Conservation (phyloP, 2,329 filamentous ascomycete species). For the Eutypella sp. region DNA sequence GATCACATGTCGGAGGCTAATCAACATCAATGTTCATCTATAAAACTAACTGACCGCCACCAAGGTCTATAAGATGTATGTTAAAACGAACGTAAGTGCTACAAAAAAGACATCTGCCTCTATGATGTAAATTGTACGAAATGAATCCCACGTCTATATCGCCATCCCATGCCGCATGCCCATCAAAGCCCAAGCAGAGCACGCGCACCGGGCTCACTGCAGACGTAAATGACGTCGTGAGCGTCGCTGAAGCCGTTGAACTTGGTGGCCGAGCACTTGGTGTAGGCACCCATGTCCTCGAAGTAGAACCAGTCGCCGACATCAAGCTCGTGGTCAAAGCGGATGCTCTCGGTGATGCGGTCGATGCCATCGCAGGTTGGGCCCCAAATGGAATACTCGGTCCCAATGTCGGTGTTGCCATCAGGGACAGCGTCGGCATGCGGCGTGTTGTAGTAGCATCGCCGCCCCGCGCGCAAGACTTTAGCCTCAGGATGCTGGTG, state of each 20-base stretch:
- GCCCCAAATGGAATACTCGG: slow-evolving; percentile 95
- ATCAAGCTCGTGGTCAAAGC: slow-evolving; percentile 71
- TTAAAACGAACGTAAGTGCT: not conserved
- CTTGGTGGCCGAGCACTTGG: slow-evolving; percentile 92
- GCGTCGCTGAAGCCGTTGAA: slow-evolving; percentile 96
- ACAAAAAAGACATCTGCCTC: not conserved
- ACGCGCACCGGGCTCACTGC: slow-evolving; percentile 81
- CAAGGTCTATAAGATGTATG: no score
- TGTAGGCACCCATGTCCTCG: slow-evolving; percentile 98
- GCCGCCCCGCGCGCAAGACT: slow-evolving; percentile 61
- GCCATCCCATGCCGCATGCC: not conserved
- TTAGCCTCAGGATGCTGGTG: slow-evolving; percentile 88
- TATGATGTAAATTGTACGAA: not conserved
- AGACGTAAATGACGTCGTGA: slow-evolving; percentile 92
- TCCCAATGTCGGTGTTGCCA: slow-evolving; percentile 40
- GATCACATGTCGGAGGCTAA: no score
- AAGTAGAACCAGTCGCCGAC: slow-evolving; percentile 99
- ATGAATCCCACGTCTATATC: not conserved
- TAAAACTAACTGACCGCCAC: no score
- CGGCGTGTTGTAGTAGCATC: slow-evolving; percentile 53
- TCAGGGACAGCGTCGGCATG: slow-evolving; percentile 41
- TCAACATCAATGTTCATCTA: no score
- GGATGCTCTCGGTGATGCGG: slow-evolving; percentile 78
- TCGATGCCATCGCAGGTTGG: slow-evolving; percentile 98
- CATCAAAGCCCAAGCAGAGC: slow-evolving; percentile 54